phyloP scores from a whole-genome alignment of 257 asterid species.

The Phtheirospermum japonicum region DNA sequence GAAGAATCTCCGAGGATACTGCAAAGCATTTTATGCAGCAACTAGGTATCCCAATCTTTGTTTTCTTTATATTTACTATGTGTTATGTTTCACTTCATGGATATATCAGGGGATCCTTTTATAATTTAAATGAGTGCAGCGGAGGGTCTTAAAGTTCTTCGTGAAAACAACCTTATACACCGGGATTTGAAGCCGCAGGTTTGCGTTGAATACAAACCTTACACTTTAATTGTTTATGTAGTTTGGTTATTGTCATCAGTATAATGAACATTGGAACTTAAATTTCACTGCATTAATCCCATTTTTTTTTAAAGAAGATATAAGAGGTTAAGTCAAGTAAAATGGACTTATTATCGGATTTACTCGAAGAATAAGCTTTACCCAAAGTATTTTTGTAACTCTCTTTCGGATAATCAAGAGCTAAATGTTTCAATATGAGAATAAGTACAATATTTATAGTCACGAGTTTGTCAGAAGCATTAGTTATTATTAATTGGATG shows the following conservation, averaged over 20 bases:
- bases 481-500: neutral
- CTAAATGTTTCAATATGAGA: neutral
- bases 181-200: constrained; percentile 99
- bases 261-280: constrained; percentile 11
- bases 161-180: constrained; percentile 82
- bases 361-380: constrained; percentile 7
- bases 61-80: constrained; percentile 5
- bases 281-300: neutral
- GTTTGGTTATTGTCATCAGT: constrained; percentile 15
- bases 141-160: constrained; percentile 86
- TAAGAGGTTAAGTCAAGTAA: constrained; percentile 6
- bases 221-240: constrained; percentile 14
- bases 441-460: neutral
- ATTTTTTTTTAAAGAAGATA: neutral
- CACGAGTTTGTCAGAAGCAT: neutral
- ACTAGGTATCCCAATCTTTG: constrained; percentile 50
- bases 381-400: neutral
- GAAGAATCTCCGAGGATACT: constrained; percentile 76
- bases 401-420: constrained; percentile 9
- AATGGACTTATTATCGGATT: constrained; percentile 1
- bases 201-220: constrained; percentile 22
- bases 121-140: constrained; percentile 46
- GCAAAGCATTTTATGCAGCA: constrained; percentile 95
- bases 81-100: constrained; percentile 8
- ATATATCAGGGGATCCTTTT: constrained; percentile 13